phyloP scores from a whole-genome alignment of 2,329 filamentous ascomycete genomes.

The Diaporthe eres region DNA sequence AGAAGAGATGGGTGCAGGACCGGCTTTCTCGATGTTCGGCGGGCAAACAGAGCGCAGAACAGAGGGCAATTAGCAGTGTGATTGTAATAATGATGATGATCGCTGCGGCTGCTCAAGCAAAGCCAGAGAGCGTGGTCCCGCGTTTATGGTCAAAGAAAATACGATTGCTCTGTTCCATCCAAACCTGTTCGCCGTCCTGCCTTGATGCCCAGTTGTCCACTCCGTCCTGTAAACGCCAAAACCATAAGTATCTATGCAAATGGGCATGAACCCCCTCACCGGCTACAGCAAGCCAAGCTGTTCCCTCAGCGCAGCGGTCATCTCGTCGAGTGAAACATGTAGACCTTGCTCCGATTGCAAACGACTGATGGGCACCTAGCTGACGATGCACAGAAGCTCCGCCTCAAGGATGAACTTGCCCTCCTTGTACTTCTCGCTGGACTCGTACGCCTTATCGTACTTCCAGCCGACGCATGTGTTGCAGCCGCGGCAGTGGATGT shows the following conservation, averaged over 20 bases:
- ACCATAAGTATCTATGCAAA: constrained; percentile 18
- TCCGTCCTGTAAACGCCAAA: constrained; percentile 23
- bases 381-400: constrained; percentile 87
- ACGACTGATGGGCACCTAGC: constrained; percentile 50
- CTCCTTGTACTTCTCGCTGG: constrained; percentile 97
- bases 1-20: neutral
- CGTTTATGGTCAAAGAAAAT: constrained; percentile 2
- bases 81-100: neutral
- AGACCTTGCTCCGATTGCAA: neutral
- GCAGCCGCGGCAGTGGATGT: constrained; percentile 93
- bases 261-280: neutral
- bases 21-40: neutral
- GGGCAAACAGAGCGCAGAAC: neutral
- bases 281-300: constrained; percentile 11
- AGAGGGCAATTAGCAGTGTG: neutral
- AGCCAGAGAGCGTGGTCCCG: neutral
- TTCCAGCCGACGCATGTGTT: constrained; percentile 97
- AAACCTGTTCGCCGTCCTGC: constrained; percentile 36
- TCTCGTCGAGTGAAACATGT: neutral
- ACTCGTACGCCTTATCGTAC: constrained; percentile 97
- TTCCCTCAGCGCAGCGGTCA: neutral
- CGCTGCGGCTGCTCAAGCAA: constrained; percentile 10
- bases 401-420: constrained; percentile 97
- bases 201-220: constrained; percentile 8
- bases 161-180: constrained; percentile 21